Evolutionary conservation across 352 stramenopile species (phyloP), one percentile per base, ranked within the genome.

Genomic region (Globisporangium yorkense): DNA sequence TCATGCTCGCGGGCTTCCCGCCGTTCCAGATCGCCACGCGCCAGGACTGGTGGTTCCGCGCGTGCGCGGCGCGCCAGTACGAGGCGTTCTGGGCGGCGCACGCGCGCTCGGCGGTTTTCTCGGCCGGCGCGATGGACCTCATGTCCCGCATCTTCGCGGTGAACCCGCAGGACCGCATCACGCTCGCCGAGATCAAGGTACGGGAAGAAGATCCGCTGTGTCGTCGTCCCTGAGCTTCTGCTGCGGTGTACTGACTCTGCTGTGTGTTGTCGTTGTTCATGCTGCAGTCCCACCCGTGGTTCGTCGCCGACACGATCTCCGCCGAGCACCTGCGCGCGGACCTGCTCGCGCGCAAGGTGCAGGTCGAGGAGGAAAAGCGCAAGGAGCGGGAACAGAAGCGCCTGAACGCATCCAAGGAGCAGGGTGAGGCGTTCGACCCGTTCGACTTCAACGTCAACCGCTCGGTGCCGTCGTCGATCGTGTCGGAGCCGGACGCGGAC

Each of bases 1-100:
- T 97, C 58, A 93, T 98, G 77, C 70, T 97, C 37, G 89, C 89
- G 20, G 91, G 89, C 24, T 96, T 96, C 63, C 90, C 92, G 44
- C 92, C 92, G 37, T 98, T 97, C 71, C 84, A 96, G 66, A 89
- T 91, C 40, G 89, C 89, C 40, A 75, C 80, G 5, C 80, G 75
- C 53, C 84, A 91, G 57, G 89, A 97, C 67, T 97, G 88, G 88
- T 97, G 88, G 87, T 96, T 94, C 68, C 71, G 84, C 35, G 80
- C 81, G 3, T 91, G 80, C 43, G 75, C 81, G 4, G 71, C 80
- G 18, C 68, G 82, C 39, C 80, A 90, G 63, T 81, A 92, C 56
- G 77, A 93, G 41, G 77, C 79, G 2, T 93, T 93, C 59, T 93
- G 84, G 84, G 79, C 77, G 1, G 81, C 80, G 15, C 84, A 93